Conservation (phyloP, 1,284 basidiomycete species). For the Melanopsichium pennsylvanicum region DNA sequence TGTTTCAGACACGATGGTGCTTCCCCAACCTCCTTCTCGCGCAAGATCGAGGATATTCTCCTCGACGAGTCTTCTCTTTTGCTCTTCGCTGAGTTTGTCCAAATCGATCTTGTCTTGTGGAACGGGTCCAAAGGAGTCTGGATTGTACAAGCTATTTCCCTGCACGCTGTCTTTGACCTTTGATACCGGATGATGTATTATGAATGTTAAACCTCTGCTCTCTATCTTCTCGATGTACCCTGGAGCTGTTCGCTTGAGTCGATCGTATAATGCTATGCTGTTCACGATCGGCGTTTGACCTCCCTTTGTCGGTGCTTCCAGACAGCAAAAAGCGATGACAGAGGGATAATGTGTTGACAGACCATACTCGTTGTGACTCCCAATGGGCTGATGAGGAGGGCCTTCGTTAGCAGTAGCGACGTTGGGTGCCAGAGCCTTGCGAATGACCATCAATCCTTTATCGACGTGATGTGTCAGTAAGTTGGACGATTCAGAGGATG, state of each 20-base stretch:
- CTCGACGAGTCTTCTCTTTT: constrained; percentile 38
- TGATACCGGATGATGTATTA: constrained; percentile 42
- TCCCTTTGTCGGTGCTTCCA: constrained; percentile 28
- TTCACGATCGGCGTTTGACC: constrained; percentile 49
- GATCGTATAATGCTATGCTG: constrained; percentile 40
- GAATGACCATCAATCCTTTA: constrained; percentile 49
- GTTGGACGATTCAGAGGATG: not conserved
- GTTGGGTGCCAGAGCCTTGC: constrained; percentile 30
- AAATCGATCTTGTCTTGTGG: constrained; percentile 17
- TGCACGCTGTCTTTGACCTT: constrained; percentile 37
- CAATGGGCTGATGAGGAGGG: constrained; percentile 40
- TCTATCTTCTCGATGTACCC: constrained; percentile 21
- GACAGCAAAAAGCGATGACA: constrained; percentile 47
- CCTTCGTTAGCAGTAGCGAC: constrained; percentile 51
- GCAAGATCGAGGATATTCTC: constrained; percentile 39
- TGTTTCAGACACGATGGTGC: not conserved
- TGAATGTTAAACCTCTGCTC: constrained; percentile 31
- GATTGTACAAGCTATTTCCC: constrained; percentile 40
- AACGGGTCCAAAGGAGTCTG: constrained; percentile 37
- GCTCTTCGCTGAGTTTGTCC: constrained; percentile 16
- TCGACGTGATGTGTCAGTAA: constrained; percentile 34
- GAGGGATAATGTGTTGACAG: constrained; percentile 42
- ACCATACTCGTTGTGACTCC: constrained; percentile 49
- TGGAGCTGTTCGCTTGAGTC: constrained; percentile 22
- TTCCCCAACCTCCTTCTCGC: constrained; percentile 38